Conservation (phyloP, 192 early-diverging fungal genomes). For the Glomus cerebriforme region DNA sequence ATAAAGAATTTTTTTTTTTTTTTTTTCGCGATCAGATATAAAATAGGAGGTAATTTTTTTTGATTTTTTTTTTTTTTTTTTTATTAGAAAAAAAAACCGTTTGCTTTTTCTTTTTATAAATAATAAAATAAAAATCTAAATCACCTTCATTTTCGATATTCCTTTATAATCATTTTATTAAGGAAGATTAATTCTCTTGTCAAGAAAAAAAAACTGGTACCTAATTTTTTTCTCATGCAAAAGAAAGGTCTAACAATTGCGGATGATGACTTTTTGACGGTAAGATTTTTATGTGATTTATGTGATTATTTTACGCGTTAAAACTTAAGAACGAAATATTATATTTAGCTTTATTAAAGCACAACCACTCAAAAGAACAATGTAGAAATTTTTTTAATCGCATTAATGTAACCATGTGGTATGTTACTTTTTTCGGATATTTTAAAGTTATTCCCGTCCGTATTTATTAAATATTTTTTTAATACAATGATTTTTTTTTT, state of each 20-base stretch:
- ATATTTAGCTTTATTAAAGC: neutral
- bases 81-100: too few relatives aligned
- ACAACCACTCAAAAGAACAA: neutral
- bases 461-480: too few relatives aligned
- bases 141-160: too few relatives aligned
- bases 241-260: neutral
- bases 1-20: too few relatives aligned
- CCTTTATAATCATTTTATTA: neutral
- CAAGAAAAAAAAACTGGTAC: too few relatives aligned
- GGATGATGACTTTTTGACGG: neutral
- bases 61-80: too few relatives aligned
- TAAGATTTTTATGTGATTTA: neutral
- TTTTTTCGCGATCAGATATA: too few relatives aligned
- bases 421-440: neutral
- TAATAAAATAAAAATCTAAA: too few relatives aligned
- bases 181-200: too few relatives aligned
- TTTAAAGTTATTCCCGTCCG: neutral
- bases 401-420: neutral
- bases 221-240: neutral
- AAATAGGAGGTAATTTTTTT: too few relatives aligned
- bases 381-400: neutral
- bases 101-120: too few relatives aligned
- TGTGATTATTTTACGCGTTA: neutral
- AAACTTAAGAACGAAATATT: neutral
- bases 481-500: too few relatives aligned